phyloP scores from a whole-genome alignment of 257 asterid genomes.

The Gardenia jasminoides region DNA sequence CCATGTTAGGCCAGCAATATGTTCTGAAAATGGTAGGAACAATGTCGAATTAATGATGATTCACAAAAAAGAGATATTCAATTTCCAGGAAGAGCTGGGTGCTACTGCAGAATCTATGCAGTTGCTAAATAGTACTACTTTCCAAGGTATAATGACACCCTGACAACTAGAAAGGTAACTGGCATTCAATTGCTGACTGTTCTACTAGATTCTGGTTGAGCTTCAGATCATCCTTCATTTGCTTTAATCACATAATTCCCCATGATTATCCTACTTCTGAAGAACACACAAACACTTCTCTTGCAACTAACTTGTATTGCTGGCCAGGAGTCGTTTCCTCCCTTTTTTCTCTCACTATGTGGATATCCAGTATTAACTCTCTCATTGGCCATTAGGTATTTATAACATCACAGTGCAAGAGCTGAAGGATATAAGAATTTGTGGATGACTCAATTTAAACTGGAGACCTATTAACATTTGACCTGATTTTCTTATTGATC shows the following conservation, averaged over 20 bases:
- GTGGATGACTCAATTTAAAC: neutral
- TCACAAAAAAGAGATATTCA: neutral
- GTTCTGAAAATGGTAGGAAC: neutral
- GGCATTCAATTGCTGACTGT: neutral
- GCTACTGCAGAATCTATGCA: neutral
- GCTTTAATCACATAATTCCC: neutral
- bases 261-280: neutral
- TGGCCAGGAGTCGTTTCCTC: neutral
- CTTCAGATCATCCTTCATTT: neutral
- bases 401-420: neutral
- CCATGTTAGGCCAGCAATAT: neutral
- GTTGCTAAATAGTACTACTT: neutral
- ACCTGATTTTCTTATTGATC: neutral
- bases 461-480: neutral
- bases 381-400: neutral
- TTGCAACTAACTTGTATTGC: neutral
- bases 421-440: neutral
- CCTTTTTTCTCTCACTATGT: neutral
- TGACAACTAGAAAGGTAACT: neutral
- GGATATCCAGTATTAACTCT: neutral
- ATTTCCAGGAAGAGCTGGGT: neutral
- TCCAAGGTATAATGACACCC: too few relatives aligned
- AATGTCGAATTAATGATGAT: neutral
- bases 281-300: neutral
- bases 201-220: neutral